Percentiles rank a stretch among this genome's conserved stretches.
Conservation (phyloP, 2,329 filamentous ascomycete species). For the Annulohypoxylon truncatum region DNA sequence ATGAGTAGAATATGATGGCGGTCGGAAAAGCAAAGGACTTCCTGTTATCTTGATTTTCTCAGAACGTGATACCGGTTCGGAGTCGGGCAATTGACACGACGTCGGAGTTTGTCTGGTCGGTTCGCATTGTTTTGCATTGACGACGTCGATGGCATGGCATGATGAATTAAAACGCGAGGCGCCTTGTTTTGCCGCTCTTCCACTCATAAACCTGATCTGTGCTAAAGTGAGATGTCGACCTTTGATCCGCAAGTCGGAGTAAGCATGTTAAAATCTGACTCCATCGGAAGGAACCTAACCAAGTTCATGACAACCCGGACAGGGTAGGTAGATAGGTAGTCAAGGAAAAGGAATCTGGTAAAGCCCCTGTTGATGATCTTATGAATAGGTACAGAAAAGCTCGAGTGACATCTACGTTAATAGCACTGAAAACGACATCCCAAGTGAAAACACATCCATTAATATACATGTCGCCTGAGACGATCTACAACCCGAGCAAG, state of each 20-base stretch:
- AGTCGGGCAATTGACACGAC: conserved; percentile 12
- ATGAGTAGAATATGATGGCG: not conserved
- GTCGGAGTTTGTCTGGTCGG: conserved; percentile 7
- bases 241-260: too few species aligned
- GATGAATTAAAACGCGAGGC: conserved; percentile 19
- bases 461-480: conserved; percentile 12
- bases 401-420: not conserved
- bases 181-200: conserved; percentile 9
- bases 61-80: conserved; percentile 39
- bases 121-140: not conserved
- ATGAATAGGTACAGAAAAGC: too few species aligned
- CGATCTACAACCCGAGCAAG: conserved; percentile 6
- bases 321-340: too few species aligned
- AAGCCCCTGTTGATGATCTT: too few species aligned
- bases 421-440: not conserved
- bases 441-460: conserved; percentile 9
- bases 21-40: conserved; percentile 10
- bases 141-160: conserved; percentile 7
- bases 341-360: too few species aligned
- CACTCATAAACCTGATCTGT: not conserved
- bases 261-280: not conserved
- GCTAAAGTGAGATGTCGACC: not conserved
- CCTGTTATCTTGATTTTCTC: conserved; percentile 6
- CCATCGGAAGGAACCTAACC: not conserved
- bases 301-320: not conserved